phyloP scores from a whole-genome alignment of 768 basidiomycete species.

The Hydnomerulius pinastri region DNA sequence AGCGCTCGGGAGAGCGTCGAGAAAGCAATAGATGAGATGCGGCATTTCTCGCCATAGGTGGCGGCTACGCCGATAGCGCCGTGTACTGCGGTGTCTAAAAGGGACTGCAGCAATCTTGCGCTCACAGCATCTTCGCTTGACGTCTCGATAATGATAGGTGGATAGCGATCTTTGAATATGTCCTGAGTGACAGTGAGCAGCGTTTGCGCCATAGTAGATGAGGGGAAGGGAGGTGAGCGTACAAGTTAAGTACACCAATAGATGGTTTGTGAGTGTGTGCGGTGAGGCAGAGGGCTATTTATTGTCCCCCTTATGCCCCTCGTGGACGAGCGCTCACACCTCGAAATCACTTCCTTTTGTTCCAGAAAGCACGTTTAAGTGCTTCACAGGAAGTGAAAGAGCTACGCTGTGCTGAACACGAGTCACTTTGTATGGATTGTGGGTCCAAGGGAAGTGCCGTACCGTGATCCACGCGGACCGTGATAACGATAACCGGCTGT shows the following conservation, averaged over 20 bases:
- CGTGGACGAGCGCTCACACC: not conserved
- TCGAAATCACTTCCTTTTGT: not conserved
- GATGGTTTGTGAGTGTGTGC: too few species aligned
- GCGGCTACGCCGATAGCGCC: conserved; percentile 45
- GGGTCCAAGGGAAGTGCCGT: not conserved
- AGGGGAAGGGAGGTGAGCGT: not conserved
- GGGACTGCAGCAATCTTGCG: conserved; percentile 22
- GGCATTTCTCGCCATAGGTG: conserved; percentile 36
- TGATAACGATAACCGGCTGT: not conserved
- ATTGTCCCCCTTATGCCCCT: not conserved
- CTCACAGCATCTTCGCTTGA: conserved; percentile 29
- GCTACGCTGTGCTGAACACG: not conserved
- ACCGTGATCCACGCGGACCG: not conserved
- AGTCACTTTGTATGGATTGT: not conserved
- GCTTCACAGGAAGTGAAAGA: conserved; percentile 1
- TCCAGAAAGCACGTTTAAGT: not conserved
- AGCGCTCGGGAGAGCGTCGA: conserved; percentile 38
- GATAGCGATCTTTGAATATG: conserved; percentile 30
- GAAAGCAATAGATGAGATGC: conserved; percentile 41
- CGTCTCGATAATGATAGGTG: conserved; percentile 29
- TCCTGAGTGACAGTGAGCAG: conserved; percentile 32
- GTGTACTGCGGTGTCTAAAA: conserved; percentile 28
- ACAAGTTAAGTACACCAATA: not conserved
- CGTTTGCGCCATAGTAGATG: conserved; percentile 6
- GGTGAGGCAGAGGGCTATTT: conserved; percentile 4